Base-by-base conservation (phyloP, 2,329 filamentous ascomycete species). In the Mollisiaceae sp. region DNA sequence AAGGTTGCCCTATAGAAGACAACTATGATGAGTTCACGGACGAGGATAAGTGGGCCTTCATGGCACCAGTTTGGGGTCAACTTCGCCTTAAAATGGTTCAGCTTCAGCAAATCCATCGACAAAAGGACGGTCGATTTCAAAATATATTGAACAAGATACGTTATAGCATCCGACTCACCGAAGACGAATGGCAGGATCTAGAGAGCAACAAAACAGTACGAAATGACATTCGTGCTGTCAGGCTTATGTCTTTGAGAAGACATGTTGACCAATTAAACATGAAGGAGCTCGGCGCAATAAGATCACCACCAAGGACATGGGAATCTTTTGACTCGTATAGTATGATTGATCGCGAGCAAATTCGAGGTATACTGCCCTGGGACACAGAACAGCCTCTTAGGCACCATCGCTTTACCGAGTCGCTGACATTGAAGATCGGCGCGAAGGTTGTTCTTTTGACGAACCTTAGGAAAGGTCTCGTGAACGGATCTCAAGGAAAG, bases 401-500 rank as follows among this genome's bases (percentile, higher is more conserved):
- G 41, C 56, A 69, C 4, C 69, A 74, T 57, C 64, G 69, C 12
- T 69, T 74, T 15, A 64, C 63, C 2, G 52, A 56, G 5, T 36
- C 20, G 0, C 43, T 75, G 3, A 66, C 20, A 0, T 27, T 75
- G 11, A 75, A 75, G 52, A 35, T 70, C 32, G 71, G 72, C 18
- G 73, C 74, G 0, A 73, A 73, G 55, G 72, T 75, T 9, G 70
- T 75, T 9, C 64, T 75, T 8, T 58, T 75, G 8, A 32, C 56
- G 0, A 75, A 75, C 55, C 50, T 73, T 1, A 39, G 66, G 11
- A 12, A 20, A 0, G 72, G 71, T 4, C 66, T 75, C 3, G 73
- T 75, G 4, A 75, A 75, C 32, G 74, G 74, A 4, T 70, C 73
- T 0, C 72, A 75, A 39, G 74, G 74, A 4, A 65, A 67, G 67